Percentiles rank a stretch among this genome's conserved stretches.
phyloP scores from a whole-genome alignment of 805 yeast species.

The Saturnispora quitensis region DNA sequence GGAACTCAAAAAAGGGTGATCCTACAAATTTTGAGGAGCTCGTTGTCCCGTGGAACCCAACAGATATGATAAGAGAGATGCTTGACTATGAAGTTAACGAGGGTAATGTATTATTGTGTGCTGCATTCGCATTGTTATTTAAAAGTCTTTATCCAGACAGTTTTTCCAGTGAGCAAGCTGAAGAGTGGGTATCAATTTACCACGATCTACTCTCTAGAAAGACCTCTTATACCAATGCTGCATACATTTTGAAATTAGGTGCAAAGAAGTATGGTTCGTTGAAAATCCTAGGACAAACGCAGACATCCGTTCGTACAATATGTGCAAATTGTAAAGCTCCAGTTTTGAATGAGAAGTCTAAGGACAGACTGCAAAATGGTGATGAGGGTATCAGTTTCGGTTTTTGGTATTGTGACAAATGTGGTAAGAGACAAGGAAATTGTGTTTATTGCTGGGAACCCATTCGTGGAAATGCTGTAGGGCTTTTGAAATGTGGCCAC shows the following conservation, averaged over 20 bases:
- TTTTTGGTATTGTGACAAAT: conserved; percentile 77
- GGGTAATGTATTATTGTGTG: conserved; percentile 57
- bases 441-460: conserved; percentile 76
- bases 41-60: conserved; percentile 49
- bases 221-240: conserved; percentile 47
- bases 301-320: conserved; percentile 41
- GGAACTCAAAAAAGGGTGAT: not conserved
- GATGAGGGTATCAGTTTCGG: conserved; percentile 42
- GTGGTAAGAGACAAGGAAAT: conserved; percentile 50
- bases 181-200: conserved; percentile 50
- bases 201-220: conserved; percentile 43
- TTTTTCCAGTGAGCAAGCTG: conserved; percentile 27
- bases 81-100: conserved; percentile 46
- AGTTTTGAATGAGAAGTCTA: conserved; percentile 50
- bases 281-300: conserved; percentile 28
- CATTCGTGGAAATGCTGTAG: conserved; percentile 59
- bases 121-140: conserved; percentile 49
- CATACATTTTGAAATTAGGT: conserved; percentile 40
- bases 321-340: conserved; percentile 54
- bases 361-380: conserved; percentile 22
- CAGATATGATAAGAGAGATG: conserved; percentile 39
- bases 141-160: conserved; percentile 30
- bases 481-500: conserved; percentile 70
- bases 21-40: no score
- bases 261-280: conserved; percentile 25